A percentile compares a stretch with the other conserved stretches of the same genome.
phyloP scores from a whole-genome alignment of 2,329 filamentous ascomycete species.

The Cercospora sojina region DNA sequence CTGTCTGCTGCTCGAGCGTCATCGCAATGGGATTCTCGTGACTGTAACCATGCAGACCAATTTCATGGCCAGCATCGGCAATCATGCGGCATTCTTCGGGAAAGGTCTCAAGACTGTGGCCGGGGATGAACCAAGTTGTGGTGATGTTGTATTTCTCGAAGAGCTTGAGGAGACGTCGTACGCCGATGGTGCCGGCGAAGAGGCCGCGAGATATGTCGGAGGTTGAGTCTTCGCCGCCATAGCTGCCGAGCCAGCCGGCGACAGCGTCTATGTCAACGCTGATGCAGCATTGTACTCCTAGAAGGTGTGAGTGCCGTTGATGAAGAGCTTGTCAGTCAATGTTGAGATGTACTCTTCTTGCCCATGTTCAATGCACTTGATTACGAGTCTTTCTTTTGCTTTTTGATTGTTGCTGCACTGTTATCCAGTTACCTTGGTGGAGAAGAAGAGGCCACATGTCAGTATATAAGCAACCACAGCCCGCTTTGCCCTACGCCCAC shows the following conservation, averaged over 20 bases:
- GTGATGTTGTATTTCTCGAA: slow-evolving; percentile 72
- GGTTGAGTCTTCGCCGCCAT: slow-evolving; percentile 69
- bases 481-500: background rate
- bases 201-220: slow-evolving; percentile 64
- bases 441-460: background rate
- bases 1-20: slow-evolving; percentile 71
- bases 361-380: slow-evolving; percentile 3
- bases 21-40: slow-evolving; percentile 73
- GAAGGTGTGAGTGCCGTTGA: background rate
- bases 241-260: slow-evolving; percentile 72
- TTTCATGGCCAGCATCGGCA: slow-evolving; percentile 64
- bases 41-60: slow-evolving; percentile 69
- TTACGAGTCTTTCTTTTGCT: background rate
- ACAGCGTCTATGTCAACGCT: slow-evolving; percentile 72
- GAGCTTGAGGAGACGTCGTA: slow-evolving; percentile 65
- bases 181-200: slow-evolving; percentile 68
- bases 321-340: background rate
- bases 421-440: background rate
- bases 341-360: slow-evolving; percentile 12
- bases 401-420: background rate
- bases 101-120: slow-evolving; percentile 64
- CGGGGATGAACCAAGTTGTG: slow-evolving; percentile 65
- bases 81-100: slow-evolving; percentile 63
- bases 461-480: background rate
- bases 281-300: slow-evolving; percentile 38